phyloP scores from a whole-genome alignment of 176 grass and related monocot species.

The Ensete ventricosum region DNA sequence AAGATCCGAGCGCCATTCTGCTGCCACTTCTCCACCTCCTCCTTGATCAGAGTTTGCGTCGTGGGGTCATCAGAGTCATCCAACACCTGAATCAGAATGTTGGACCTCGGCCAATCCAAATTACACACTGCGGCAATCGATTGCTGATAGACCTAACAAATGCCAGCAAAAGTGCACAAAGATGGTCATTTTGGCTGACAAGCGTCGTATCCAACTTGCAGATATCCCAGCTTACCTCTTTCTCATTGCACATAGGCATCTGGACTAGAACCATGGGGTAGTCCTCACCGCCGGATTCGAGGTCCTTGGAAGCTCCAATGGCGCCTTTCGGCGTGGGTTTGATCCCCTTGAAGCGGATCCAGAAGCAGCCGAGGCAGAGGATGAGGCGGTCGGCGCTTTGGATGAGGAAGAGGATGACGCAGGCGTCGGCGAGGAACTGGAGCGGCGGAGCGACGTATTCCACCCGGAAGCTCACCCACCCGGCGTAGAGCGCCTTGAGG shows the following conservation, averaged over 20 bases:
- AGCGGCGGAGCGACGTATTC: background rate
- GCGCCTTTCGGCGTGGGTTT: background rate
- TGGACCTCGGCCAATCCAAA: constrained; percentile 11
- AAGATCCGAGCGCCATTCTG: constrained; percentile 8
- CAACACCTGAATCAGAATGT: constrained; percentile 7
- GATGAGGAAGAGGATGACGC: background rate
- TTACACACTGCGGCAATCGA: constrained; percentile 9
- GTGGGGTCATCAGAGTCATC: constrained; percentile 5
- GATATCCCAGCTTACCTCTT: background rate
- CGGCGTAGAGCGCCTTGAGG: background rate
- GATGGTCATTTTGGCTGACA: background rate
- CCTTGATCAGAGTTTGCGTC: background rate
- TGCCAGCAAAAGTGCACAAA: background rate
- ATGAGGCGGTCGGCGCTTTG: constrained; percentile 1
- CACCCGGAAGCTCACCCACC: background rate
- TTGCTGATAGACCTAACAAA: constrained; percentile 1
- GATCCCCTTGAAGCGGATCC: constrained; percentile 1
- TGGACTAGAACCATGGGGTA: background rate
- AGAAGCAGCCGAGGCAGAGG: background rate
- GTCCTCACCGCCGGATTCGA: background rate
- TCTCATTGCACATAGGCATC: background rate
- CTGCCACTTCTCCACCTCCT: constrained; percentile 5
- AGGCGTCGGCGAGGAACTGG: constrained; percentile 1
- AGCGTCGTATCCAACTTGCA: too few species aligned
- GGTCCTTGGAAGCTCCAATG: background rate